A percentile compares a stretch with the other conserved stretches of the same genome.
These are phyloP conservation scores for Cymbomonas tetramitiformis DNA, from an alignment of 139 green algal species.

Conservation along the genomic window DNA sequence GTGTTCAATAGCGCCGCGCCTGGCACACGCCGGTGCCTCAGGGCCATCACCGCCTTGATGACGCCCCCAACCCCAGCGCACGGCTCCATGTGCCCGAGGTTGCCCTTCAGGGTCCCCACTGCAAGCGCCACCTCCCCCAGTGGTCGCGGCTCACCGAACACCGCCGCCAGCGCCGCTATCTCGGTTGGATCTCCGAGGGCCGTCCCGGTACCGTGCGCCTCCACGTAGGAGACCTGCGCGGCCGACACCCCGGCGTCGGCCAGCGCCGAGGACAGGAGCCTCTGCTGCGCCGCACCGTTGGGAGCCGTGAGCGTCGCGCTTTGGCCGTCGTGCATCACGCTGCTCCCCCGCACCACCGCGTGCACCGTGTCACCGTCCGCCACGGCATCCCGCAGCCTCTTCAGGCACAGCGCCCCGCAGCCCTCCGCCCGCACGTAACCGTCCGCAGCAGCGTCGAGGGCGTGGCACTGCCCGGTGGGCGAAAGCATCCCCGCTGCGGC, in stretches of 20 bases:
- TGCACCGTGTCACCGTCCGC: not conserved
- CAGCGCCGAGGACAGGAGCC: conserved; percentile 44
- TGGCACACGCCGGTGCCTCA: not conserved
- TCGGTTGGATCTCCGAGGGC: conserved; percentile 37
- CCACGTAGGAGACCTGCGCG: not conserved
- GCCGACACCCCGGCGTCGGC: conserved; percentile 8
- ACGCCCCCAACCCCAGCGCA: not conserved
- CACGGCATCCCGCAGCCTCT: not conserved
- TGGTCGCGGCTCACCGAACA: not conserved
- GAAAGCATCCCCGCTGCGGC: conserved; percentile 44
- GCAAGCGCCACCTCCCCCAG: no score
- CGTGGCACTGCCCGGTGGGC: conserved; percentile 45
- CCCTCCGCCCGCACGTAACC: conserved; percentile 63
- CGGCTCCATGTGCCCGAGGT: conserved; percentile 9
- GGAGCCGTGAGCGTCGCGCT: conserved; percentile 67
- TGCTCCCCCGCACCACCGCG: not conserved
- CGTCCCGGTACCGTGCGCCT: conserved; percentile 24
- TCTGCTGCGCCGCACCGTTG: conserved; percentile 71
- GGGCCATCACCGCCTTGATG: not conserved
- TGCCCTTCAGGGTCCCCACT: not conserved
- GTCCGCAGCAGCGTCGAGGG: conserved; percentile 50
- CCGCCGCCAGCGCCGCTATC: conserved; percentile 1
- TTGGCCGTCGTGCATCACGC: conserved; percentile 53
- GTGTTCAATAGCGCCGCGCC: not conserved
- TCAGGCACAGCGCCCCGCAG: conserved; percentile 13